These are phyloP conservation scores for Zygoascus flipseniorum DNA, from an alignment of 805 yeast genomes.

Conservation along the genomic window DNA sequence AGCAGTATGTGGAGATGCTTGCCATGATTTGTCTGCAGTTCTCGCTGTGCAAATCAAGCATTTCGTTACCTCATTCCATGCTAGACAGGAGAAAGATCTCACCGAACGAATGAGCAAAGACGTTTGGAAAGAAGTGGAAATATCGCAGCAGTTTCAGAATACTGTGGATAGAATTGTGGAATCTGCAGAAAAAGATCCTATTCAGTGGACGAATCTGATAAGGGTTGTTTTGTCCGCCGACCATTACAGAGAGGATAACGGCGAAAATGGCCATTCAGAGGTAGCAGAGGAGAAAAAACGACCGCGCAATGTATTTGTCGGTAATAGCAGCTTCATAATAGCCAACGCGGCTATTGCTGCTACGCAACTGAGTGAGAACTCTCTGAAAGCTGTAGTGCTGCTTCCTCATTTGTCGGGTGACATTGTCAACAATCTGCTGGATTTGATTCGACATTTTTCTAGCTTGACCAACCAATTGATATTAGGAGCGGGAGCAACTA, in stretches of 20 bases:
- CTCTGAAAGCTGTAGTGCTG: constrained; percentile 47
- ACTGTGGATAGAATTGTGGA: constrained; percentile 43
- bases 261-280: constrained; percentile 33
- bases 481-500: constrained; percentile 66
- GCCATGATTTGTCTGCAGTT: constrained; percentile 56
- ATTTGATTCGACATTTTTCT: constrained; percentile 44
- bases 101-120: constrained; percentile 53
- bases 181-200: constrained; percentile 39
- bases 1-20: constrained; percentile 58
- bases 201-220: constrained; percentile 38
- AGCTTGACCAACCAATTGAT: constrained; percentile 50
- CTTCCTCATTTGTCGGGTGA: constrained; percentile 38
- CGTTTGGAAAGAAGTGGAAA: constrained; percentile 70
- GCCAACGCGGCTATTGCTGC: constrained; percentile 41
- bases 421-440: constrained; percentile 27
- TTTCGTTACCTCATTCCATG: constrained; percentile 50
- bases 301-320: constrained; percentile 33
- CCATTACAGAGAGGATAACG: constrained; percentile 12
- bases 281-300: constrained; percentile 7
- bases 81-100: constrained; percentile 39
- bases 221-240: constrained; percentile 7
- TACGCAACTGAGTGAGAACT: constrained; percentile 38
- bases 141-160: constrained; percentile 39
- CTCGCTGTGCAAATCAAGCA: constrained; percentile 57
- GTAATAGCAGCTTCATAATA: constrained; percentile 49